Conservation (phyloP, 176 grass and related monocot species). For the Bonia amplexicaulis region DNA sequence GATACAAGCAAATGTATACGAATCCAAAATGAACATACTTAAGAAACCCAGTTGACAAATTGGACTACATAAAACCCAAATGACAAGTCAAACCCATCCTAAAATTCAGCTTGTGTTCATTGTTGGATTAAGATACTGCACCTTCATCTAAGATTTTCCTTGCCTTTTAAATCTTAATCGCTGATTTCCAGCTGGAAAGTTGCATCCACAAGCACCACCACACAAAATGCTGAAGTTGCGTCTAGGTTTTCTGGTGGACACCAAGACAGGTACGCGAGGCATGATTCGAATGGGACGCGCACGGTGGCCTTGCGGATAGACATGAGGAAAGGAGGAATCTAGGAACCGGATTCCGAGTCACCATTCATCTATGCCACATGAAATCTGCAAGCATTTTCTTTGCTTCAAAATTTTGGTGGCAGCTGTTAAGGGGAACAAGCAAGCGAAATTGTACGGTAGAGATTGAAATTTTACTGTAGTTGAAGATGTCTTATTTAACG, state of each 20-base stretch:
- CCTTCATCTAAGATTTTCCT: not conserved
- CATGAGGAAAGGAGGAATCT: not conserved
- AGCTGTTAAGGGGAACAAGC: not conserved
- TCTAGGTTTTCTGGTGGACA: not conserved
- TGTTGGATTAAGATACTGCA: not conserved
- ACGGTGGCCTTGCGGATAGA: constrained; percentile 27
- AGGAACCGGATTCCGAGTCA: not conserved
- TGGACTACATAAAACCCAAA: not conserved
- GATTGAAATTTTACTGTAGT: too few relatives aligned
- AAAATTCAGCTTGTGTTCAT: not conserved
- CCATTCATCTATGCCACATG: not conserved
- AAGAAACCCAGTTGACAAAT: not conserved
- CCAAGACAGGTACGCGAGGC: not conserved
- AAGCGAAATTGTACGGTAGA: too few relatives aligned
- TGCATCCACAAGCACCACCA: not conserved
- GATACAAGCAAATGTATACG: not conserved
- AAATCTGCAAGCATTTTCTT: not conserved
- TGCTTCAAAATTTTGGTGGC: not conserved
- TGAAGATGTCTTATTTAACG: too few relatives aligned
- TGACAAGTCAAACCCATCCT: not conserved
- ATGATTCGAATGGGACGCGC: not conserved
- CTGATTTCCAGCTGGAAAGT: not conserved
- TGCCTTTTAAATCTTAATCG: not conserved
- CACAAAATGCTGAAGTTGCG: not conserved
- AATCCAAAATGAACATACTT: not conserved